phyloP scores from a whole-genome alignment of 2,329 filamentous ascomycete species.

The Colletotrichum sp. region DNA sequence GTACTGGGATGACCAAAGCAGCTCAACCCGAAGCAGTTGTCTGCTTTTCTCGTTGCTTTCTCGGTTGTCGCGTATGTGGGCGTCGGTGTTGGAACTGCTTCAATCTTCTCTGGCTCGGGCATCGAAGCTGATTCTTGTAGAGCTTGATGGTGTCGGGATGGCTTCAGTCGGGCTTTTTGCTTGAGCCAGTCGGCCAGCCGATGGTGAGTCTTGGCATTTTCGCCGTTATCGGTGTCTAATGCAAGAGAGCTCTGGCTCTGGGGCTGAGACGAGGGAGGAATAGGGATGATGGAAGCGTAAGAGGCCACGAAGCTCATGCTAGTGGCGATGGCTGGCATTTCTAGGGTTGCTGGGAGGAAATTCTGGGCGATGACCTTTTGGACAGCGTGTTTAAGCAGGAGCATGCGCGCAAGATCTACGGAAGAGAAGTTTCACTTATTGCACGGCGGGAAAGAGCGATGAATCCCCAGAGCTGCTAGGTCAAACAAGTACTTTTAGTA shows the following conservation, averaged over 20 bases:
- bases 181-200: neutral
- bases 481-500: conserved; percentile 10
- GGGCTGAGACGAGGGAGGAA: neutral
- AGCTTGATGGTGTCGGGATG: neutral
- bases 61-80: neutral
- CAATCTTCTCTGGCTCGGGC: neutral
- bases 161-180: neutral
- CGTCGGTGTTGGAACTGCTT: neutral
- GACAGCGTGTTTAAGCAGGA: neutral
- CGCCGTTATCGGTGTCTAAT: neutral
- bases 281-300: neutral
- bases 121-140: neutral
- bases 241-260: neutral
- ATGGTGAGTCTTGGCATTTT: neutral
- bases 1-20: neutral
- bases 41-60: neutral
- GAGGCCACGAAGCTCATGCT: neutral
- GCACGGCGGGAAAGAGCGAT: neutral
- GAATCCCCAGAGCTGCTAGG: no score
- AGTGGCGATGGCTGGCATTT: neutral
- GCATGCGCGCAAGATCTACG: neutral
- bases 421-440: neutral
- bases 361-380: neutral
- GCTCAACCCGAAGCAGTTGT: neutral
- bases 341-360: neutral